Conservation (phyloP, 805 yeast genomes). For the Candida cerambycidarum region DNA sequence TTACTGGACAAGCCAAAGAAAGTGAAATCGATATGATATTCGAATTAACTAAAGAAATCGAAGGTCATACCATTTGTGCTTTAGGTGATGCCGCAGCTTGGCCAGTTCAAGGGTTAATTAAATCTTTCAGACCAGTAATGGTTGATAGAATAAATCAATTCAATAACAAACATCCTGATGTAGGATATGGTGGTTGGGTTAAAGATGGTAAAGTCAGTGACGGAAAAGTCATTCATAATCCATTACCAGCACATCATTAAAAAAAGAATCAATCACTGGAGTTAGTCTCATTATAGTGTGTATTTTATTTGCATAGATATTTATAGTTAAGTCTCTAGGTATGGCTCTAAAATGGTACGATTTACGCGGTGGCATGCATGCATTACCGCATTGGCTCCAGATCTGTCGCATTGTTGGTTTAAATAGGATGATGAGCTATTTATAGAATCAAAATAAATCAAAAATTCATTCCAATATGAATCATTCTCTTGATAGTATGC, state of each 20-base stretch:
- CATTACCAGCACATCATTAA: slow-evolving; percentile 46
- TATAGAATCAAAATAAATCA: too few relatives aligned
- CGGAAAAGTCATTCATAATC: slow-evolving; percentile 65
- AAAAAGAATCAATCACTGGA: background rate
- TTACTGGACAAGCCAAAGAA: slow-evolving; percentile 73
- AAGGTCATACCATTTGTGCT: slow-evolving; percentile 91
- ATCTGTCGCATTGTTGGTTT: too few relatives aligned
- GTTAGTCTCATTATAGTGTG: too few relatives aligned
- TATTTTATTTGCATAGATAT: slow-evolving; percentile 6
- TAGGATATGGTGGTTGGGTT: slow-evolving; percentile 79
- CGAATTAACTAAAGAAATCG: slow-evolving; percentile 83
- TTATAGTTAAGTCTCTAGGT: background rate
- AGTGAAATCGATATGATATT: slow-evolving; percentile 82
- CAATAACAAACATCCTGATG: slow-evolving; percentile 47
- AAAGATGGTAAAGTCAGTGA: slow-evolving; percentile 55
- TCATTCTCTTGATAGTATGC: too few relatives aligned
- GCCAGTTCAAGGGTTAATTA: slow-evolving; percentile 89
- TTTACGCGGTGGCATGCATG: too few relatives aligned
- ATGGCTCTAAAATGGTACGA: too few relatives aligned
- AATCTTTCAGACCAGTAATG: slow-evolving; percentile 80
- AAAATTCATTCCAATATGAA: too few relatives aligned
- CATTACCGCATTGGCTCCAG: too few relatives aligned
- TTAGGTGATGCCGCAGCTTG: slow-evolving; percentile 92
- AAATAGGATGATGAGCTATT: too few relatives aligned
- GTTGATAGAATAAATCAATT: slow-evolving; percentile 71